phyloP scores from a whole-genome alignment of 2,329 filamentous ascomycete genomes.

The Dissoconium aciculare region DNA sequence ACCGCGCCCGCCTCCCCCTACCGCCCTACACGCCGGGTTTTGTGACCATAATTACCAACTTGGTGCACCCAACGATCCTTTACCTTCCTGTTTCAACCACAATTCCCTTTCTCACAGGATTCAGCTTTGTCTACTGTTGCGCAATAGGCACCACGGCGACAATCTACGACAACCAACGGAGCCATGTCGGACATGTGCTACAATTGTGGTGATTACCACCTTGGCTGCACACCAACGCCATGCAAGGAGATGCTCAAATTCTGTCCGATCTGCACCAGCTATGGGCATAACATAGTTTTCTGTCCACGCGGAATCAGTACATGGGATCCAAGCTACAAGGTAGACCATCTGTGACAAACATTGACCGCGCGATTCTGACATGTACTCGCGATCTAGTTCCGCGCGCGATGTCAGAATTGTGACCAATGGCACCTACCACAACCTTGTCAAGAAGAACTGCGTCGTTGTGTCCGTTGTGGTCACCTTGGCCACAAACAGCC shows the following conservation, averaged over 20 bases:
- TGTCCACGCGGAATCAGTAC: constrained; percentile 10
- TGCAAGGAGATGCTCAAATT: constrained; percentile 9
- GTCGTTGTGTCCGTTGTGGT: constrained; percentile 11
- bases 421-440: constrained; percentile 16
- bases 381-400: constrained; percentile 5
- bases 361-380: constrained; percentile 5
- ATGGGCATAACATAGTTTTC: constrained; percentile 12
- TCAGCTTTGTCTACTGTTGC: not conserved
- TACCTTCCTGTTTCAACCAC: too few relatives aligned
- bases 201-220: constrained; percentile 16
- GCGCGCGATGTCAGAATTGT: constrained; percentile 16
- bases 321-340: constrained; percentile 7
- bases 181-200: constrained; percentile 17
- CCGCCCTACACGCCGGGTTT: too few relatives aligned
- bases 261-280: constrained; percentile 11
- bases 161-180: constrained; percentile 2
- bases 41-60: too few relatives aligned
- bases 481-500: constrained; percentile 12
- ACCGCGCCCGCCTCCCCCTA: too few relatives aligned
- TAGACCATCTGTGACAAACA: constrained; percentile 3
- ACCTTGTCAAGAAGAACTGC: constrained; percentile 7
- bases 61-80: too few relatives aligned
- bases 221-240: constrained; percentile 9
- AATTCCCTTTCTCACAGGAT: too few relatives aligned
- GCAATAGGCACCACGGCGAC: not conserved